Evolutionary conservation across 2,329 filamentous ascomycete genomes (phyloP).

Genomic region (Paramyrothecium roridum): DNA sequence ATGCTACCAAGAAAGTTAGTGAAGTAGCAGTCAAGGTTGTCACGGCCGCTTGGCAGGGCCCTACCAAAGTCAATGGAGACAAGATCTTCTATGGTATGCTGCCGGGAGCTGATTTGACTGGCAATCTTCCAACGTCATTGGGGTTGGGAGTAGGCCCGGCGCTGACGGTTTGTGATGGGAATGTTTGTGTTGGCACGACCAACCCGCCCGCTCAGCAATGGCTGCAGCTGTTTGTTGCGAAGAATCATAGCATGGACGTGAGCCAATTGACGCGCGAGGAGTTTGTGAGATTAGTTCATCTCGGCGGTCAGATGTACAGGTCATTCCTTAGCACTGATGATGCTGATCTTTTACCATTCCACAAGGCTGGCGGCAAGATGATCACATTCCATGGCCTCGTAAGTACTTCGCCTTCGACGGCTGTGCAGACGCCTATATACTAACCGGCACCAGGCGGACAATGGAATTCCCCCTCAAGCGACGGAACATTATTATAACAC

Average conservation of each 20-base stretch:
- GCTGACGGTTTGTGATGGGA: neutral
- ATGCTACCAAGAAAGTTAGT: neutral
- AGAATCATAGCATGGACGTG: neutral
- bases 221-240: neutral
- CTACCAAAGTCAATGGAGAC: neutral
- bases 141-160: neutral
- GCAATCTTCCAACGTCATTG: neutral
- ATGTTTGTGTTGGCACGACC: neutral
- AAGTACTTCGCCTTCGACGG: neutral
- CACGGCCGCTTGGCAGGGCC: neutral
- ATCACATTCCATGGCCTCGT: neutral
- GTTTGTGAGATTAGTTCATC: neutral
- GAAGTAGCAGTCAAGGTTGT: neutral
- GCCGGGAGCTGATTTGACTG: neutral
- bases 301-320: neutral
- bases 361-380: neutral
- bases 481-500: neutral
- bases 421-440: neutral
- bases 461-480: neutral
- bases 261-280: neutral
- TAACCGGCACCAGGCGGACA: neutral
- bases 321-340: neutral
- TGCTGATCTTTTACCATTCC: neutral
- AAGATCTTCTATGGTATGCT: neutral
- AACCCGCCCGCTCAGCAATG: neutral